These are phyloP conservation scores for Trichophyton schoenleinii DNA, from an alignment of 2,329 filamentous ascomycete genomes.

Conservation along the genomic window DNA sequence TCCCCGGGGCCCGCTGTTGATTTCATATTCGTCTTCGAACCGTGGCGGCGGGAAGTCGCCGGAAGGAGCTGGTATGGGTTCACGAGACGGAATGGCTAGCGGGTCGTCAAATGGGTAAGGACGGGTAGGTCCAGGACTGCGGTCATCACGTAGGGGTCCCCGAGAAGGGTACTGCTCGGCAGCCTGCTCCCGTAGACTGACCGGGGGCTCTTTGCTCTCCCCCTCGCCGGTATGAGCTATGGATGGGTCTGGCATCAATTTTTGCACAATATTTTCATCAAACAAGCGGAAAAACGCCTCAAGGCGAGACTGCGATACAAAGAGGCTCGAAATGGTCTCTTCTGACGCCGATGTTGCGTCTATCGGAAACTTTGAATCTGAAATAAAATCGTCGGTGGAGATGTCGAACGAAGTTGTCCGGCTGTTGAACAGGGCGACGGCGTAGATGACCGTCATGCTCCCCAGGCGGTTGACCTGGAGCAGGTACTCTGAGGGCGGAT, in stretches of 20 bases:
- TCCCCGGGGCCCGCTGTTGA: constrained; percentile 54
- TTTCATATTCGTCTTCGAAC: constrained; percentile 86
- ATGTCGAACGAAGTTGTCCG: constrained; percentile 68
- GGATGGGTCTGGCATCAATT: constrained; percentile 50
- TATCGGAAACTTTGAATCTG: constrained; percentile 45
- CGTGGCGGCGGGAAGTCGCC: constrained; percentile 72
- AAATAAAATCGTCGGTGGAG: constrained; percentile 61
- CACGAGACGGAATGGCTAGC: constrained; percentile 46
- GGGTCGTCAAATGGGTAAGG: constrained; percentile 58
- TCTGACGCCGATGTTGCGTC: constrained; percentile 25
- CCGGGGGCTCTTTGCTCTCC: constrained; percentile 1
- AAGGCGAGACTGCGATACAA: constrained; percentile 61
- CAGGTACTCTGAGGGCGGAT: constrained; percentile 74
- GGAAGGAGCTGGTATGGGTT: constrained; percentile 55
- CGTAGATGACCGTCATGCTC: constrained; percentile 70
- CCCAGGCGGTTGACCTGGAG: constrained; percentile 73
- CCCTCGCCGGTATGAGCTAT: constrained; percentile 9
- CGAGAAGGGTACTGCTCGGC: constrained; percentile 35
- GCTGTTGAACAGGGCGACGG: constrained; percentile 66
- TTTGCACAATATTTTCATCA: constrained; percentile 71
- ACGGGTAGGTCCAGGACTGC: constrained; percentile 47
- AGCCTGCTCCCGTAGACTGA: neutral
- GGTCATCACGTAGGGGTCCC: constrained; percentile 41
- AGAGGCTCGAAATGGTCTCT: constrained; percentile 43
- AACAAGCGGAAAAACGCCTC: constrained; percentile 58